Evolutionary conservation across 2,329 filamentous ascomycete species (phyloP), one percentile per base, ranked within the genome.

Genomic region (Gnomoniopsis sp.): DNA sequence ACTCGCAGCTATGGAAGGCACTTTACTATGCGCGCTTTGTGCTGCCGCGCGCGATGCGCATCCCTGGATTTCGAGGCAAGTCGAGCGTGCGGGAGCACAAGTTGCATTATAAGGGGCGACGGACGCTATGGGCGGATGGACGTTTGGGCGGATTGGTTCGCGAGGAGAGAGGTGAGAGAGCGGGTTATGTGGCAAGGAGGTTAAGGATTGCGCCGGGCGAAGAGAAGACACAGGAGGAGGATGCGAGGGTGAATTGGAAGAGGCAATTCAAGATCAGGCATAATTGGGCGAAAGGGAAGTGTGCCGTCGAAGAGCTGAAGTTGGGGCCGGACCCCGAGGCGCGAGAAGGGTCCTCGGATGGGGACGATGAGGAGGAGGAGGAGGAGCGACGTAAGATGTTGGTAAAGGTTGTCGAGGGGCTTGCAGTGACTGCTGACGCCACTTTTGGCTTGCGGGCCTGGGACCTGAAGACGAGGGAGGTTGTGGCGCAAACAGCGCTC

Each of bases 1-100:
- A 98, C 72, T 88, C 89, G 0, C 91, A 97, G 70, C 77, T 98
- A 58, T 99, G 95, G 95, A 95, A 93, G 71, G 82, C 83, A 15
- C 84, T 91, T 52, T 99, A 96, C 74, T 96, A 96, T 74, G 81
- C 86, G 26, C 87, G 89, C 62, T 98, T 96, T 73, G 90, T 97
- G 33, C 82, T 90, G 38, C 92, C 91, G 43, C 85, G 92, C 68
- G 89, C 89, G 38, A 82, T 89, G 65, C 85, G 89, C 59, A 86
- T 93, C 57, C 89, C 90, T 0, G 88, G 88, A 22, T 82, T 88
- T 57, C 74, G 77, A 34, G 67, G 74, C 26, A 36, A 50, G 14
- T 56, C 54, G 26, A 19, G 49, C 30, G 11, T 56, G 72, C 3
- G 68, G 72, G 49, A 68, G 36, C 66, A 67, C 22, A 77, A 74